Evolutionary conservation across 1,139 yeast genomes (phyloP), one percentile per base, ranked within the genome.

Genomic region (Candida tetrigidarum): DNA sequence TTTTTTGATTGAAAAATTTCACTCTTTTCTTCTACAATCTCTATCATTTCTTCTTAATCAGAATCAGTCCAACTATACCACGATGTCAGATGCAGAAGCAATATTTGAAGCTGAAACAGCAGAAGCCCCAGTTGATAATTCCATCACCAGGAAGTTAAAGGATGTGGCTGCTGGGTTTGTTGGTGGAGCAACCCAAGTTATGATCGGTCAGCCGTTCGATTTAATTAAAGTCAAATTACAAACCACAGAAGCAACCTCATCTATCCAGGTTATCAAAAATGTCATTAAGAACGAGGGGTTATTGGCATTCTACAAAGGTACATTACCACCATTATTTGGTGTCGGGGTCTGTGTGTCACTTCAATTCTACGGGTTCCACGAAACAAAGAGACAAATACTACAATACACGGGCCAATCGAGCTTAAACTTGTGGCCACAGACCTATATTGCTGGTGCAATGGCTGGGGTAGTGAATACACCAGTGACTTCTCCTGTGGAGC

Each of bases 381-480:
- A 86, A 57, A 80, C 90, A 25, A 83, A 82, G 57, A 69, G 95
- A 49, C 87, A 80, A 57, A 55, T 86, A 8, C 58, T 79, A 35
- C 64, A 59, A 19, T 51, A 50, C 18, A 48, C 53, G 1, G 49
- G 61, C 7, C 66, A 63, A 41, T 51, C 53, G 19, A 69, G 69
- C 37, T 63, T 84, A 47, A 77, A 77, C 36, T 67, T 80, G 36
- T 71, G 78, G 76, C 78, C 81, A 2, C 89, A 86, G 52, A 81
- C 84, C 35, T 86, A 86, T 59, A 50, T 81, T 11, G 83, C 90
- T 3, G 96, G 96, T 18, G 90, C 91, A 0, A 66, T 74, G 50
- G 92, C 95, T 0, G 96, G 96, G n/a, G 62, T 85, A 2, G 86
- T 86, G 9, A 87, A 86, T 53, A 74, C 91, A 0, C 82, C 90